Percentiles rank a stretch among this genome's conserved stretches.
These are phyloP conservation scores for Epichloe gansuensis DNA, from an alignment of 2,329 filamentous ascomycete genomes.

Conservation along the genomic window DNA sequence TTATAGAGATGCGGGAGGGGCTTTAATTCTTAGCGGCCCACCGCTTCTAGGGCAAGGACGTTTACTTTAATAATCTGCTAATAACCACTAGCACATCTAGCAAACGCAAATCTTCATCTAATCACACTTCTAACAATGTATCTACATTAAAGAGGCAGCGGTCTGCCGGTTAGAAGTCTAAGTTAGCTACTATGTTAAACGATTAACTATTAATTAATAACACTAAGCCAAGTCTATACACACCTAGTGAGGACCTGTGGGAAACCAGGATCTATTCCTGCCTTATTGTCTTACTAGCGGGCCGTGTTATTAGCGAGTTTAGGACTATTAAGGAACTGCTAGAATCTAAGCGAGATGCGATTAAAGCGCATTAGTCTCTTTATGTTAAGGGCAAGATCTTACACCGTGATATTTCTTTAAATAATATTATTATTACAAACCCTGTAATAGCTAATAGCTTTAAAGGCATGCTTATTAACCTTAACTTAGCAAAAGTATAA, in stretches of 20 bases:
- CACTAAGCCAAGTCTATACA: constrained; percentile 6
- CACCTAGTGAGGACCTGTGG: constrained; percentile 5
- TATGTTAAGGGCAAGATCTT: background rate
- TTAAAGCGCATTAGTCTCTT: constrained; percentile 2
- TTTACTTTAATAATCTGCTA: constrained; percentile 1
- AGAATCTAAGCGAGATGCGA: constrained; percentile 3
- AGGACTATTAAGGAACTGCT: background rate
- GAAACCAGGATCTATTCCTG: constrained; percentile 6
- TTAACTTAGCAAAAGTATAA: constrained; percentile 9
- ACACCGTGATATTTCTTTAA: background rate
- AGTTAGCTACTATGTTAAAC: constrained; percentile 1
- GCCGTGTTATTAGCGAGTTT: constrained; percentile 5
- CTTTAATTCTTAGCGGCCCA: constrained; percentile 1
- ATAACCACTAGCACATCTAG: background rate
- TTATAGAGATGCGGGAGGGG: constrained; percentile 7
- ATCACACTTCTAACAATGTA: constrained; percentile 2
- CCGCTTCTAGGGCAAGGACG: constrained; percentile 3
- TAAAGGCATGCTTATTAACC: constrained; percentile 15
- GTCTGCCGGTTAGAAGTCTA: constrained; percentile 8
- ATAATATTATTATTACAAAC: background rate
- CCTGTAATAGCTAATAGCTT: constrained; percentile 7
- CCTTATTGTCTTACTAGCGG: constrained; percentile 6
- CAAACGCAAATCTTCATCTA: constrained; percentile 6
- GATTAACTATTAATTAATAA: background rate
- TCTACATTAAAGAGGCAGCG: constrained; percentile 7